Base-by-base conservation (phyloP, 345 rosid species). In the Aquilaria malaccensis region DNA sequence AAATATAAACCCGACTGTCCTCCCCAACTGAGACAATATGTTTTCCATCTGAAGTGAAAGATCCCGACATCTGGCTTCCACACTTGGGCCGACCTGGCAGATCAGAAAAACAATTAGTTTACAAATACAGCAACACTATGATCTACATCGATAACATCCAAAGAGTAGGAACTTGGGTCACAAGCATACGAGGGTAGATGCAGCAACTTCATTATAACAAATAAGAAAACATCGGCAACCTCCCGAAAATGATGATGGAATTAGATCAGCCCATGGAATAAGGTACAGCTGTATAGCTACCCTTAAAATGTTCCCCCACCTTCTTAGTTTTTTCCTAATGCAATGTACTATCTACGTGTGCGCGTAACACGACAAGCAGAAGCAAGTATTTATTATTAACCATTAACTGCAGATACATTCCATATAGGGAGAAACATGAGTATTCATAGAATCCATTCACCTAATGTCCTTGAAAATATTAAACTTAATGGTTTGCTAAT, bases 21-120 rank as follows among this genome's bases (percentile, higher is more conserved):
- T 80, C 80, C 66, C 96, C 83, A 14, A 90, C 77, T 29, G 97
- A 93, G 77, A 93, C 65, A 64, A 89, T 81, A 60, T 85, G 88
- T 72, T 74, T 85, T 69, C 86, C 94, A 1, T 79, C 76, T 45
- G 90, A 80, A 58, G 82, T 57, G 63, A 93, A 84, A 29, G 87
- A 81, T 66, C 88, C 98, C 58, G 96, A 89, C 76, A 79, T 77
- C 71, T 87, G 98, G 69, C 78, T 81, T 61, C 84, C 79, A 11
- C 76, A 85, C 63, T 75, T 89, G 14, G 84, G 50, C 33, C 80
- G 74, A 67, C 81, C 97, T 87, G 73, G 45, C 62, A 47, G 54
- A 65, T 66, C 61, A 64, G 62, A 70, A 9, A 32, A 59, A 52
- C 57, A 33, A 53, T 31, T 45, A 45, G 13, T 70, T 63, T 45